Base-by-base conservation (phyloP, 2,329 filamentous ascomycete genomes). In the Westerdykella sp. region DNA sequence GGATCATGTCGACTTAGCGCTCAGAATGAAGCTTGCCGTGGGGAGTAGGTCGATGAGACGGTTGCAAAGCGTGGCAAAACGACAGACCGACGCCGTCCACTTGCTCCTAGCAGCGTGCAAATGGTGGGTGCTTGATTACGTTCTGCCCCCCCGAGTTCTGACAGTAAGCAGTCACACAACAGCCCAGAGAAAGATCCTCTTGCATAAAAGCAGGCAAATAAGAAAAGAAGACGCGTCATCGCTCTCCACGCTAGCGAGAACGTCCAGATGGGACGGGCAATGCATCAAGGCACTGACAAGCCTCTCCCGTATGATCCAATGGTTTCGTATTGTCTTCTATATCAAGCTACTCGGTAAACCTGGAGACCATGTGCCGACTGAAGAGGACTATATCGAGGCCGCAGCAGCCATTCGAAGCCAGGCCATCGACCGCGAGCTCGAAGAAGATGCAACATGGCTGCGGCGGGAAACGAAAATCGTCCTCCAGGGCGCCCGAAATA, bases 121-220 rank as follows among this genome's bases (percentile, higher is more conserved):
- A 35, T 50, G 48, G 48, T 50, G 43, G 51, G 7, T 6, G 6
- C 6, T 38, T 9, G 36, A 23, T n/a, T 21, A 16, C 18, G 7
- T 22, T 38, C 13, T 11, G 16, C 36, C 13, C 13, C 16, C 13
- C n/a, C 16, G 13, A n/a, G 2, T 23, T 42, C 57, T 64, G 50
- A 64, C 50, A 30, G n/a, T 22, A 34, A 13, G n/a, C 42, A 63
- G 60, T 41, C 60, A 64, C 45, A 57, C 57, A 28, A 51, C 55
- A 49, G 63, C 63, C 28, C 63, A 66, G 39, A 56, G 63, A 41
- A 66, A 66, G 46, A 66, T 66, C 11, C 42, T 66, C 10, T 50
- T 66, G 15, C 53, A 66, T 49, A 66, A 66, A 43, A 62, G 59
- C 39, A 58, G 60, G 36, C 59, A 65, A 35, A 65, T 65, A 31